A percentile compares a stretch with the other conserved stretches of the same genome.
Evolutionary conservation across 805 yeast genomes (phyloP).

Genomic region (Candida schatavii): DNA sequence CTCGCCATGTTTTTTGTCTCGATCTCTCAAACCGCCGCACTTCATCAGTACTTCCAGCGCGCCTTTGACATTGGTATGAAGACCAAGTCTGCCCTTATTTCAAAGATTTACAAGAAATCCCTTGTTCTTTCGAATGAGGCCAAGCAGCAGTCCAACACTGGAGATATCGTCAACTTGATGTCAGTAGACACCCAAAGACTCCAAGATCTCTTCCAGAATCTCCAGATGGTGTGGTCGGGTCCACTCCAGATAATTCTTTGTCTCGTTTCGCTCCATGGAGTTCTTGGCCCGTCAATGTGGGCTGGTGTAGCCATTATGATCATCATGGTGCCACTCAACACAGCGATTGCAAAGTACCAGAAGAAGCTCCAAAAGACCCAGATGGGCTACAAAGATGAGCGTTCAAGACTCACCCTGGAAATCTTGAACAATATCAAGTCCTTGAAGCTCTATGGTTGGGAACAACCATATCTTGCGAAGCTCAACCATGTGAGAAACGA

Average conservation of each 20-base stretch:
- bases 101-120: constrained; percentile 67
- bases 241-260: constrained; percentile 85
- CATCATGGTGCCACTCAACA: constrained; percentile 77
- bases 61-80: constrained; percentile 76
- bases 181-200: constrained; percentile 89
- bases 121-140: constrained; percentile 69
- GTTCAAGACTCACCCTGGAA: constrained; percentile 86
- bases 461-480: constrained; percentile 72
- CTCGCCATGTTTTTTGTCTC: constrained; percentile 72
- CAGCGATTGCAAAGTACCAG: constrained; percentile 62
- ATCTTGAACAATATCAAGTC: constrained; percentile 90
- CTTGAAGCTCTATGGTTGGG: constrained; percentile 95
- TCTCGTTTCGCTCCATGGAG: constrained; percentile 63
- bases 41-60: constrained; percentile 77
- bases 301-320: constrained; percentile 83
- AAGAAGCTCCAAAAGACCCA: constrained; percentile 75
- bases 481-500: constrained; percentile 83
- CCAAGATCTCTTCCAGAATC: constrained; percentile 76
- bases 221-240: constrained; percentile 86
- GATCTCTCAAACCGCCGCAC: constrained; percentile 69
- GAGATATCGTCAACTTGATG: constrained; percentile 93
- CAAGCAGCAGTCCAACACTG: constrained; percentile 70
- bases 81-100: constrained; percentile 64
- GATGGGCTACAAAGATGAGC: constrained; percentile 87
- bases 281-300: constrained; percentile 93